A percentile compares a stretch with the other conserved stretches of the same genome.
phyloP scores from a whole-genome alignment of 2,329 filamentous ascomycete genomes.

The Paracoccidioides brasiliensis region DNA sequence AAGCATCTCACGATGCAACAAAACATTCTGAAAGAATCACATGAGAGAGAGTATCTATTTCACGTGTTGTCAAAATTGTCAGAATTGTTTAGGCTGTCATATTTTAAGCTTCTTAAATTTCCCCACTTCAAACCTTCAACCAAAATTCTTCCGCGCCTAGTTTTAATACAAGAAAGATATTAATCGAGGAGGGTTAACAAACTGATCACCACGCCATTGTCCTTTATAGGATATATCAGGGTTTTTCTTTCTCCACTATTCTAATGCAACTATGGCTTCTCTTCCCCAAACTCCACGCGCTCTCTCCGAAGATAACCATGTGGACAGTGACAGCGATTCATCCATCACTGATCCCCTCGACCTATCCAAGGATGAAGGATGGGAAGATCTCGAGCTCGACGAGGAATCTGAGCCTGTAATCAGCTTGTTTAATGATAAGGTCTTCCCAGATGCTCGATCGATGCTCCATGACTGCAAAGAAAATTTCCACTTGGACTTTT shows the following conservation, averaged over 20 bases:
- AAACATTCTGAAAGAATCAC: too few relatives aligned
- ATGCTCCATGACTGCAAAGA: conserved; percentile 60
- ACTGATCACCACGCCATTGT: background rate
- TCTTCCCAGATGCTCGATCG: conserved; percentile 48
- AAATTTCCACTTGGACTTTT: conserved; percentile 54
- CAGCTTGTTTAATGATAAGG: conserved; percentile 54
- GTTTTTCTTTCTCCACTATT: background rate
- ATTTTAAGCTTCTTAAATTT: too few relatives aligned
- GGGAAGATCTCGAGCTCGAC: conserved; percentile 50
- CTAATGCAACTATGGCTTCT: background rate
- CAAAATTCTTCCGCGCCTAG: background rate
- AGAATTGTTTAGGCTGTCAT: too few relatives aligned
- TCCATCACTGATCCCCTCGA: conserved; percentile 24
- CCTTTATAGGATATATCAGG: background rate
- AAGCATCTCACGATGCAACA: too few relatives aligned
- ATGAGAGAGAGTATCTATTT: too few relatives aligned
- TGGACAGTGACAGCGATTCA: conserved; percentile 13
- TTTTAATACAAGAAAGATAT: background rate
- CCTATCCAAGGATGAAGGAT: conserved; percentile 39
- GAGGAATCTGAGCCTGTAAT: conserved; percentile 49
- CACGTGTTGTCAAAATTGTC: too few relatives aligned
- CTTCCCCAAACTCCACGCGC: background rate
- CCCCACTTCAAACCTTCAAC: too few relatives aligned
- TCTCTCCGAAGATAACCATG: conserved; percentile 6
- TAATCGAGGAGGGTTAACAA: background rate